Percentiles rank a stretch among this genome's conserved stretches.
phyloP scores from a whole-genome alignment of 2,329 filamentous ascomycete genomes.

The Ophiostoma populinum region DNA sequence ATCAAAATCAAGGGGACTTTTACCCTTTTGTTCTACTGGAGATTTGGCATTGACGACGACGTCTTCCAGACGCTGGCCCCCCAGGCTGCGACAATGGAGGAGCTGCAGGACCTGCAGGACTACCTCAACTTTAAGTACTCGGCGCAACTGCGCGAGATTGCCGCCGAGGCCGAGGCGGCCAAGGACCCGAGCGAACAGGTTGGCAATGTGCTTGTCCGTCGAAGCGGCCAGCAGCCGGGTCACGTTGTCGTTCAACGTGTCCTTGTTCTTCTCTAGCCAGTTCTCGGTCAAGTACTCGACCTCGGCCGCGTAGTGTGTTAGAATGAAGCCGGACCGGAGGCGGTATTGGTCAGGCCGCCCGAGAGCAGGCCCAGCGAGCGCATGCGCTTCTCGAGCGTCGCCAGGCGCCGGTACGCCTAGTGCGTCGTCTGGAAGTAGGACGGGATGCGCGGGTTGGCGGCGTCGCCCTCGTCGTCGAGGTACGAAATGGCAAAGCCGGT shows the following conservation, averaged over 20 bases:
- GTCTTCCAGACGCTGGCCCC: conserved; percentile 72
- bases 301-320: conserved; percentile 94
- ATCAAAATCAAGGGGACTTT: too few species aligned
- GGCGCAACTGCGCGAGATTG: conserved; percentile 61
- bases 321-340: conserved; percentile 77
- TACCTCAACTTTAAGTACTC: conserved; percentile 92
- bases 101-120: conserved; percentile 90
- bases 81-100: conserved; percentile 72
- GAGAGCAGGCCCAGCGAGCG: conserved; percentile 37
- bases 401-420: conserved; percentile 61
- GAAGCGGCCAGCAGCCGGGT: conserved; percentile 76
- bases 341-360: too few species aligned
- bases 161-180: conserved; percentile 26
- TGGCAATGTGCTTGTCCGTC: conserved; percentile 64
- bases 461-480: conserved; percentile 89
- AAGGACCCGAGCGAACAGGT: conserved; percentile 27
- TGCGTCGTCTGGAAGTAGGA: conserved; percentile 65
- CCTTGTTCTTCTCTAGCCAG: conserved; percentile 98
- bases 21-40: too few species aligned
- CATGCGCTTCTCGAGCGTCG: conserved; percentile 45
- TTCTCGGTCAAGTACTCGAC: conserved; percentile 91
- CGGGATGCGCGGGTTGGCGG: conserved; percentile 45
- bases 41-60: conserved; percentile 26
- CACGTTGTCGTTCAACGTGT: conserved; percentile 92
- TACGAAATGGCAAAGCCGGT: conserved; percentile 87